Base-by-base conservation (phyloP, 306 rosid species). In the Vigna trinervia region DNA sequence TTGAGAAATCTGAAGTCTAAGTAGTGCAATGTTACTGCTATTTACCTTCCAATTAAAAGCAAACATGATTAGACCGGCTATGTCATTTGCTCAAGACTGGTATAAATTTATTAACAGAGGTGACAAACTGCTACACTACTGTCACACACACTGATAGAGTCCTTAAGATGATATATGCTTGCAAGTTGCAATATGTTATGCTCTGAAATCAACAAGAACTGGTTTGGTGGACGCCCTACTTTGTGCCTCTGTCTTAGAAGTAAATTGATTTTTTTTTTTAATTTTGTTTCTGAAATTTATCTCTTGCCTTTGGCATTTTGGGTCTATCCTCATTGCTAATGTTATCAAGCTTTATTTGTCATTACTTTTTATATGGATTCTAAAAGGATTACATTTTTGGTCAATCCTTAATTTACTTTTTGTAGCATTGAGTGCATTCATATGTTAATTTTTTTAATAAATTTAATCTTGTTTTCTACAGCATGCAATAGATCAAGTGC, bases 401-500 rank as follows among this genome's bases (percentile, higher is more conserved):
- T 8, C 69, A 43, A 20, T 13, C 15, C 66, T 19, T 61, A 43
- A 41, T 81, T 69, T 76, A 30, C 47, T 43, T 69, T 38, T 45
- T 38, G 9, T 51, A 48, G 53, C 12, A 58, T 11, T 78, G 72
- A 57, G 39, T 66, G 63, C 30, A 62, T 82, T 22, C 51, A 48
- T 20, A 22, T 36, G 46, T 66, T 14, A 20, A 45, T 70, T 46
- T 50, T 39, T 36, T 67, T 19, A 19, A 38, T 76, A 71, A 75
- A 57, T 56, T 74, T 39, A 50, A 23, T 38, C 38, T 79, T 63
- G 15, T 69, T 73, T 69, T 62, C 52, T 13, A 12, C 90, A 95
- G 99, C 80, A 90, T 81, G 90, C 81, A 57, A 89, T 95, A 80
- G 97, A 95, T 72, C 69, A 88, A 84, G 91, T 81, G 73, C 85